Conservation (phyloP, 257 asterid genomes). For the Ilex aquifolium region DNA sequence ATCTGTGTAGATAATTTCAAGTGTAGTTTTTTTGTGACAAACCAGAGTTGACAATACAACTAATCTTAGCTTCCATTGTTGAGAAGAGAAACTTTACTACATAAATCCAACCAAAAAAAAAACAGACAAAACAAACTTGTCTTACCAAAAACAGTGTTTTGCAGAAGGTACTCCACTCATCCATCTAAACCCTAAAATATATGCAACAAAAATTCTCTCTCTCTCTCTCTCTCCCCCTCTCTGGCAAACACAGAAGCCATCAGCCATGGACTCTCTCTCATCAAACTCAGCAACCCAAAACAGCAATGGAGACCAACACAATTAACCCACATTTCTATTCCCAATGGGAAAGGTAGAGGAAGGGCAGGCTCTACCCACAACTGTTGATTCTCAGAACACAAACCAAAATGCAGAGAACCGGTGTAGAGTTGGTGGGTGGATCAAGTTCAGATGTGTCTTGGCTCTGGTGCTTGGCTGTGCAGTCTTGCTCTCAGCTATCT, state of each 20-base stretch:
- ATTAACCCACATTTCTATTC: conserved; percentile 49
- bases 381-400: conserved; percentile 52
- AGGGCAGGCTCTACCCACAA: conserved; percentile 29
- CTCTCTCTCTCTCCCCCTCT: conserved; percentile 16
- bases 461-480: conserved; percentile 58
- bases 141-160: too few species aligned
- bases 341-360: conserved; percentile 83
- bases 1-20: too few species aligned
- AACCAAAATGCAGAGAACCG: conserved; percentile 33
- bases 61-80: too few species aligned
- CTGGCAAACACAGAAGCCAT: conserved; percentile 4
- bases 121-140: too few species aligned
- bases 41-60: too few species aligned
- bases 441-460: conserved; percentile 59
- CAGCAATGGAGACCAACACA: conserved; percentile 39
- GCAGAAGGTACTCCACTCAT: too few species aligned
- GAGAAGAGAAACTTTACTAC: too few species aligned
- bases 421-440: conserved; percentile 32
- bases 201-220: not conserved
- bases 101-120: too few species aligned
- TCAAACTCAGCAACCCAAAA: conserved; percentile 36
- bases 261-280: conserved; percentile 28
- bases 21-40: too few species aligned
- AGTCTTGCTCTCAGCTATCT: conserved; percentile 62
- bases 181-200: too few species aligned